Evolutionary conservation across 1,139 yeast genomes (phyloP).

Genomic region (Suhomyces bribrorum): DNA sequence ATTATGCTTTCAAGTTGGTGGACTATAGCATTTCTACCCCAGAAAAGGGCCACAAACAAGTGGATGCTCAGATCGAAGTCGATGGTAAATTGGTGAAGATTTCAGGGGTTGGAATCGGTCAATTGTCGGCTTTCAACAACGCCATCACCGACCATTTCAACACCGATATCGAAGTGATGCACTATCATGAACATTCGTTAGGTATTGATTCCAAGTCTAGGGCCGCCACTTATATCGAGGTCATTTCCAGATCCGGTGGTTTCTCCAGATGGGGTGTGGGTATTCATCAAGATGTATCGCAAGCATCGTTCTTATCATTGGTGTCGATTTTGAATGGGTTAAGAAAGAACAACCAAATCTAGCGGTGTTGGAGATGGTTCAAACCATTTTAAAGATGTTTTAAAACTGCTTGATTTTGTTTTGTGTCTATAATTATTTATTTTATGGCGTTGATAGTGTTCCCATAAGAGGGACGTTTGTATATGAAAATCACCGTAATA

Average conservation of each 20-base stretch:
- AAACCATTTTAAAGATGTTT: too few relatives aligned
- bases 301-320: conserved; percentile 81
- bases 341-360: conserved; percentile 17
- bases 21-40: conserved; percentile 52
- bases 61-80: conserved; percentile 42
- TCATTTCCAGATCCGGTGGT: conserved; percentile 42
- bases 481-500: too few relatives aligned
- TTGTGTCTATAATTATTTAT: too few relatives aligned
- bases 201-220: conserved; percentile 79
- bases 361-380: background rate
- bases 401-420: too few relatives aligned
- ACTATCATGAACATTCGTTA: conserved; percentile 89
- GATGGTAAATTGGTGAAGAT: conserved; percentile 52
- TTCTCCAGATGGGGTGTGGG: conserved; percentile 89
- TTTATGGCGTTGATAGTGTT: too few relatives aligned
- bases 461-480: too few relatives aligned
- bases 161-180: conserved; percentile 66
- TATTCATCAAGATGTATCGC: conserved; percentile 87
- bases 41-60: conserved; percentile 23
- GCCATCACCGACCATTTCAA: conserved; percentile 66
- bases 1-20: conserved; percentile 43
- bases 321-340: conserved; percentile 68
- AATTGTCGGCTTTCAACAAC: conserved; percentile 85
- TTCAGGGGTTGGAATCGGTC: conserved; percentile 88
- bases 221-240: conserved; percentile 88